These are phyloP conservation scores for Trichoderma orchidacearum DNA, from an alignment of 495 filamentous ascomycete genomes.

Conservation along the genomic window DNA sequence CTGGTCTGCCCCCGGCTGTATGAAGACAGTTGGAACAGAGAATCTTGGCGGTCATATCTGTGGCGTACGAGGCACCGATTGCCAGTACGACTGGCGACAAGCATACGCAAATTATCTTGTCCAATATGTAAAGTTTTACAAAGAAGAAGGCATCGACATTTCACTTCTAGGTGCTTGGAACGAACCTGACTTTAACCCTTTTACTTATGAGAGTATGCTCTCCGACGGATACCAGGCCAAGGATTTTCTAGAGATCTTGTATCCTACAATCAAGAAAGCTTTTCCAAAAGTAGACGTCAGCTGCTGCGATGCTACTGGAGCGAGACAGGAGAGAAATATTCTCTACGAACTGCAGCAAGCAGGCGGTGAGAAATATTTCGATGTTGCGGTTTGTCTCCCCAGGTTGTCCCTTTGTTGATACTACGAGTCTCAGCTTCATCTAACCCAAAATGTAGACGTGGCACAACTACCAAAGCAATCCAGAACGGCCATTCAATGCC, in stretches of 20 bases:
- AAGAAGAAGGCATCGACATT: constrained; percentile 26
- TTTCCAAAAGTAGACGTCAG: constrained; percentile 16
- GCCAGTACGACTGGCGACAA: constrained; percentile 38
- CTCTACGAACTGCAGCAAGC: constrained; percentile 14
- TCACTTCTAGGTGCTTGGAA: constrained; percentile 19
- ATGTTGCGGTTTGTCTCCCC: not conserved
- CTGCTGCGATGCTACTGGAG: constrained; percentile 17
- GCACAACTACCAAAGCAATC: constrained; percentile 15
- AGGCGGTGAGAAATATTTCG: constrained; percentile 6
- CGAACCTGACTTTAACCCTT: constrained; percentile 17
- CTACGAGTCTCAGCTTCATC: no score
- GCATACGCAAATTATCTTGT: constrained; percentile 40
- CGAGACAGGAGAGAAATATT: constrained; percentile 17
- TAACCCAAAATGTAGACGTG: constrained; percentile 12
- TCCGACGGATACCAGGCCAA: constrained; percentile 16
- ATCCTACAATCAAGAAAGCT: constrained; percentile 11
- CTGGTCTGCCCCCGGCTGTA: constrained; percentile 28
- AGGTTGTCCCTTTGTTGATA: constrained; percentile 4
- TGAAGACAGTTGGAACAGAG: constrained; percentile 36
- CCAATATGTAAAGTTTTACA: constrained; percentile 28
- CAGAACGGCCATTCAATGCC: constrained; percentile 1
- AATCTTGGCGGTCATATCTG: constrained; percentile 36
- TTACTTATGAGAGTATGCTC: constrained; percentile 14
- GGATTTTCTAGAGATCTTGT: constrained; percentile 16
- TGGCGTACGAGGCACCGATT: constrained; percentile 27